Percentiles rank a stretch among this genome's conserved stretches.
Evolutionary conservation across 2,329 filamentous ascomycete species (phyloP).

Genomic region (Fusarium nurragi): DNA sequence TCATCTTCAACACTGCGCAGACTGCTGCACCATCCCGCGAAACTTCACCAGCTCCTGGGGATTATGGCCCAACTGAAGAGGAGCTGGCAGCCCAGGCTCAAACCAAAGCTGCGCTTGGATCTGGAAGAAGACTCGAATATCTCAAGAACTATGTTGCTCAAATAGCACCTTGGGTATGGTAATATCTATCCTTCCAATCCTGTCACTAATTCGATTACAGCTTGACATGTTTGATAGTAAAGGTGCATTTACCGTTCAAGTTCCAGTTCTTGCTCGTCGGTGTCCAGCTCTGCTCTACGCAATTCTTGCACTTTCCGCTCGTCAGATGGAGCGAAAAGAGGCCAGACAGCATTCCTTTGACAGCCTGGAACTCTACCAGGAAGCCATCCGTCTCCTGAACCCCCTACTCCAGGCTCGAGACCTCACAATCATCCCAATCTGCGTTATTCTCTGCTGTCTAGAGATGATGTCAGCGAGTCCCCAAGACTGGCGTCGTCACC

Average conservation of each 20-base stretch:
- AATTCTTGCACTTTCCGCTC: slow-evolving; percentile 63
- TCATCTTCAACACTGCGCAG: slow-evolving; percentile 58
- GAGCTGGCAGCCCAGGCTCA: slow-evolving; percentile 36
- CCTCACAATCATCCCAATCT: slow-evolving; percentile 50
- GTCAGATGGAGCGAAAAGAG: slow-evolving; percentile 62
- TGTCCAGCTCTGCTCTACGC: slow-evolving; percentile 60
- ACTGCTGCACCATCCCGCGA: slow-evolving; percentile 55
- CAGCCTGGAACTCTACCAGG: slow-evolving; percentile 64
- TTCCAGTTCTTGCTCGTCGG: slow-evolving; percentile 59
- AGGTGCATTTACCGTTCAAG: slow-evolving; percentile 61
- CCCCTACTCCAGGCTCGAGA: slow-evolving; percentile 50
- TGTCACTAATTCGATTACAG: slow-evolving; percentile 41
- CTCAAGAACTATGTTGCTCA: slow-evolving; percentile 62
- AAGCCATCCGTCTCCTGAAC: slow-evolving; percentile 57
- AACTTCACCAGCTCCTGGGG: slow-evolving; percentile 47
- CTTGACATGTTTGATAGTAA: slow-evolving; percentile 67
- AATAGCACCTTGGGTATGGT: slow-evolving; percentile 60
- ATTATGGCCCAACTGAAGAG: slow-evolving; percentile 32
- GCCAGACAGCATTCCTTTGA: slow-evolving; percentile 56
- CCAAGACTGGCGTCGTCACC: too few species aligned
- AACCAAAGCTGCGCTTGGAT: slow-evolving; percentile 45
- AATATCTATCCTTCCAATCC: not conserved
- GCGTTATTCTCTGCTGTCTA: slow-evolving; percentile 52
- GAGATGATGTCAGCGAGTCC: slow-evolving; percentile 56
- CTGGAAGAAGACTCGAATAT: slow-evolving; percentile 51